Base-by-base conservation (phyloP, 2,329 filamentous ascomycete species). In the Fusarium chuoi region DNA sequence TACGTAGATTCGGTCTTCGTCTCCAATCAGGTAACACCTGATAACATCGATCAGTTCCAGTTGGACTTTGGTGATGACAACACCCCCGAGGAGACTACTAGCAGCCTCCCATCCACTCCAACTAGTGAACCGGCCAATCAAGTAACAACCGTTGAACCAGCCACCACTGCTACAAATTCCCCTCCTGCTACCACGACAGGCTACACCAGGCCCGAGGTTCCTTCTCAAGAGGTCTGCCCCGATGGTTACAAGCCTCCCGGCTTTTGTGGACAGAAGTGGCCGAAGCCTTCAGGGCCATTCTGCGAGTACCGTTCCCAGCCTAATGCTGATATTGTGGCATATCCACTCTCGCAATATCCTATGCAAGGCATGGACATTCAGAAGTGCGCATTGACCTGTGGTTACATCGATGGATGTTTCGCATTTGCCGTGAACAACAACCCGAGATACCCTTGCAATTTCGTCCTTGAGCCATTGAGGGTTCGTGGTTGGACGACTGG, bases 1-100 rank as follows among this genome's bases (percentile, higher is more conserved):
- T 58, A 70, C 14, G n/a, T 73, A 1, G 65, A 73, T 33, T 63
- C 65, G 4, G 36, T 73, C 7, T 73, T 73, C 10, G 12, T 73
- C 3, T 73, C 61, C 4, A 73, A 73, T 3, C 18, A 73, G 11
- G 70, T 73, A 1, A 73, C 65, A 0, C 48, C 65, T 7, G 48
- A 62, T 7, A 70, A 59, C 2, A 73, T 73, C 7, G 57, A 70
- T 7, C 22, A 51, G 4, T 65, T 67, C 14, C 33, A 57, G 8
- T 44, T 73, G 4, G 22, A 60, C 6, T 73, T 73, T 58, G 48
- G 41, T 6, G 35, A 65, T 12, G 12, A 8, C 7, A 14, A 35
- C 15, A 26, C 9, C 14, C 24, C 22, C 9, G 28, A 17, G 6
- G 22, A 22, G 57, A 41, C 26, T 3, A 26, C 30, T 18, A n/a